Percentiles rank a stretch among this genome's conserved stretches.
Conservation (phyloP, 2,329 filamentous ascomycete species). For the Diplodia seriata region DNA sequence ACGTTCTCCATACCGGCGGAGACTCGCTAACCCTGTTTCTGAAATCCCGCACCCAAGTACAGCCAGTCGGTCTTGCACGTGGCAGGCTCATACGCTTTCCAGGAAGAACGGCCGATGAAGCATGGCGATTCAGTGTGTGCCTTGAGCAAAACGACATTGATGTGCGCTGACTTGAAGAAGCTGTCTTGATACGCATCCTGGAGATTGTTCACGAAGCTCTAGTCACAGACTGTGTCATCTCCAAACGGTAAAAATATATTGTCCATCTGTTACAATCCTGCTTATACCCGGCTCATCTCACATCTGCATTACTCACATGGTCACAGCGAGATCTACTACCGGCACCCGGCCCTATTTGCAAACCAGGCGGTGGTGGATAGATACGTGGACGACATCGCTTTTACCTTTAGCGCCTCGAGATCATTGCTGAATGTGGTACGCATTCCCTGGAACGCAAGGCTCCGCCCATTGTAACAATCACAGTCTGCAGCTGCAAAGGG, state of each 20-base stretch:
- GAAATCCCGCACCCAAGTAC: constrained; percentile 30
- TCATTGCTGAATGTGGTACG: constrained; percentile 73
- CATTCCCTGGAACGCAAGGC: constrained; percentile 36
- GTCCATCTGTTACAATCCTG: neutral
- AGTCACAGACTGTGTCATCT: constrained; percentile 56
- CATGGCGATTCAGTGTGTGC: constrained; percentile 62
- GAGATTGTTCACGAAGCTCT: constrained; percentile 63
- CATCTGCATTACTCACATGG: neutral
- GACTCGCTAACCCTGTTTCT: constrained; percentile 59
- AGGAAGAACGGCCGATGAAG: constrained; percentile 61
- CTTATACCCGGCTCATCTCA: neutral
- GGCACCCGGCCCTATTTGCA: constrained; percentile 73
- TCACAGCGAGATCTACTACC: constrained; percentile 80
- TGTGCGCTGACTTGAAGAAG: constrained; percentile 45
- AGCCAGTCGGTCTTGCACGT: constrained; percentile 34
- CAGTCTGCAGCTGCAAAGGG: constrained; percentile 79
- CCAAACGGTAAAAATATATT: constrained; percentile 59
- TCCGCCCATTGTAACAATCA: constrained; percentile 1
- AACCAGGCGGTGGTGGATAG: constrained; percentile 72
- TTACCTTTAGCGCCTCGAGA: constrained; percentile 69
- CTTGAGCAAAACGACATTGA: neutral
- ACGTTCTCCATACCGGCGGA: constrained; percentile 58
- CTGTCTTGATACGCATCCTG: constrained; percentile 62
- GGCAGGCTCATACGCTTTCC: constrained; percentile 57
- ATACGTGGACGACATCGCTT: constrained; percentile 76